Conservation (phyloP, 441 rosid genomes). For the Heliophila coronopifolia region DNA sequence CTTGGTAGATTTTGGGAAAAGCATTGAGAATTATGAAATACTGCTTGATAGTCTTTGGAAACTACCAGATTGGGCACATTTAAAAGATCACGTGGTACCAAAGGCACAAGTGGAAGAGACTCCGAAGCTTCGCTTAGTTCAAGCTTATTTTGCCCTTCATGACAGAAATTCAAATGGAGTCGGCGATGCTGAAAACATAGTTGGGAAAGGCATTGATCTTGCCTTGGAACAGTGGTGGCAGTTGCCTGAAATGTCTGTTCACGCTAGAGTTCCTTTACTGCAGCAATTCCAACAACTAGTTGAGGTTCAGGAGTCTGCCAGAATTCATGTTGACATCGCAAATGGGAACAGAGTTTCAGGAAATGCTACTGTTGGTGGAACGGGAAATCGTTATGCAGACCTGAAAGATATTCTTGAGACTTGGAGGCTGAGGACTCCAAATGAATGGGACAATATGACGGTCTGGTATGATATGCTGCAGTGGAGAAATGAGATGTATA, state of each 20-base stretch:
- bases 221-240: slow-evolving; percentile 99
- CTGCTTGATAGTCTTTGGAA: slow-evolving; percentile 97
- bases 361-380: slow-evolving; percentile 31
- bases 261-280: slow-evolving; percentile 88
- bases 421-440: slow-evolving; percentile 96
- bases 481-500: slow-evolving; percentile 99
- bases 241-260: slow-evolving; percentile 98
- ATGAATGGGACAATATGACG: slow-evolving; percentile 97
- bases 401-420: slow-evolving; percentile 96
- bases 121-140: slow-evolving; percentile 89
- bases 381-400: slow-evolving; percentile 39
- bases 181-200: slow-evolving; percentile 85
- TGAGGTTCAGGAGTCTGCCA: slow-evolving; percentile 96
- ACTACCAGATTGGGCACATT: slow-evolving; percentile 88
- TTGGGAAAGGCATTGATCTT: slow-evolving; percentile 93
- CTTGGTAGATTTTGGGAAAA: slow-evolving; percentile 88
- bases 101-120: slow-evolving; percentile 99
- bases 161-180: slow-evolving; percentile 77
- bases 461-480: slow-evolving; percentile 97
- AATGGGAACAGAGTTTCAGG: slow-evolving; percentile 77
- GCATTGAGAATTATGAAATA: slow-evolving; percentile 86
- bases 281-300: slow-evolving; percentile 98
- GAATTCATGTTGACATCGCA: slow-evolving; percentile 82
- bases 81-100: slow-evolving; percentile 94
- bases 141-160: slow-evolving; percentile 89